phyloP scores from a whole-genome alignment of 345 rosid genomes.

The Salix purpurea region DNA sequence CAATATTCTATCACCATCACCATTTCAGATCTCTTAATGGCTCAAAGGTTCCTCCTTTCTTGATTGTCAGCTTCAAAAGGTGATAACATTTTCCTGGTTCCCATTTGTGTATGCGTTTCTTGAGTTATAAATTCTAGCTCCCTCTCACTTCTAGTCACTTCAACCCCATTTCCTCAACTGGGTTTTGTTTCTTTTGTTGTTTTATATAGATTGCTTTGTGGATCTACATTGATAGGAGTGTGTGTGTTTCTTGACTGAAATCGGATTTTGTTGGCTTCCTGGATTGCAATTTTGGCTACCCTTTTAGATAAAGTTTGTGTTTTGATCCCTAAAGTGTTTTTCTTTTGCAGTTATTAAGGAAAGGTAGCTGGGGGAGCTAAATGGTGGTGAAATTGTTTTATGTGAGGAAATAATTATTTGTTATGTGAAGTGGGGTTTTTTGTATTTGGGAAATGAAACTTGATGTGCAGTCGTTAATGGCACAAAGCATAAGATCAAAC shows the following conservation, averaged over 20 bases:
- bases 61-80: background rate
- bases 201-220: background rate
- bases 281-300: background rate
- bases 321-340: background rate
- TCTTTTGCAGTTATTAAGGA: background rate
- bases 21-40: constrained; percentile 23
- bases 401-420: background rate
- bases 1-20: background rate
- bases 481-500: constrained; percentile 46
- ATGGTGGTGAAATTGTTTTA: background rate
- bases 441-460: constrained; percentile 26
- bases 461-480: constrained; percentile 35
- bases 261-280: background rate
- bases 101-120: background rate
- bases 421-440: background rate
- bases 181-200: background rate
- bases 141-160: background rate
- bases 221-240: background rate
- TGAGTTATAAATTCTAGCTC: background rate
- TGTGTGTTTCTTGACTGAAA: background rate
- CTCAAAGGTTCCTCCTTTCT: background rate
- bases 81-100: background rate
- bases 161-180: background rate
- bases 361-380: background rate
- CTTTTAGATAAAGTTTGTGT: background rate